phyloP scores from a whole-genome alignment of 345 rosid genomes.

The Ceriops decandra region DNA sequence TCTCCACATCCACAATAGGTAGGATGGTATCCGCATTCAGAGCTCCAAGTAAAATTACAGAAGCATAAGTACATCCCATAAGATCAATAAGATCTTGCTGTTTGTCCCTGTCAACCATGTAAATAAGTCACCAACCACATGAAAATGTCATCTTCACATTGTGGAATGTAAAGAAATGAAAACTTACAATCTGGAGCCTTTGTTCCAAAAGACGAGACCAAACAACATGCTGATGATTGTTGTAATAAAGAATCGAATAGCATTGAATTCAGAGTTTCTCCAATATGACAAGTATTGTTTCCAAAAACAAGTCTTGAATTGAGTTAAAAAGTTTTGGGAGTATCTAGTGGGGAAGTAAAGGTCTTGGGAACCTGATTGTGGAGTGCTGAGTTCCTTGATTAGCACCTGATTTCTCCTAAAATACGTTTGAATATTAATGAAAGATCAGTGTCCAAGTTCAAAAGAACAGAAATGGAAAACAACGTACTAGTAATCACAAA shows the following conservation, averaged over 20 bases:
- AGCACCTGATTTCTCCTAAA: slow-evolving; percentile 31
- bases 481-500: background rate
- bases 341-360: slow-evolving; percentile 30
- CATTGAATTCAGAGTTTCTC: slow-evolving; percentile 55
- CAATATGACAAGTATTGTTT: slow-evolving; percentile 57
- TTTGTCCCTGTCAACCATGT: background rate
- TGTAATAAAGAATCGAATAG: slow-evolving; percentile 34
- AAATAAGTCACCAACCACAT: background rate
- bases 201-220: slow-evolving; percentile 48
- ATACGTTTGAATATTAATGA: background rate
- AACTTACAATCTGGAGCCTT: slow-evolving; percentile 44
- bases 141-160: too few relatives aligned
- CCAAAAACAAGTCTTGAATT: slow-evolving; percentile 56
- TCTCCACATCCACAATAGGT: background rate
- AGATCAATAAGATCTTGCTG: background rate
- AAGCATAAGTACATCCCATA: background rate
- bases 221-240: slow-evolving; percentile 28
- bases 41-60: background rate
- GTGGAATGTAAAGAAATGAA: background rate
- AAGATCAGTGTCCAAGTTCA: background rate
- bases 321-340: slow-evolving; percentile 40
- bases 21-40: background rate
- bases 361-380: slow-evolving; percentile 26
- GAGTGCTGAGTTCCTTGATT: slow-evolving; percentile 26
- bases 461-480: background rate